Percentiles rank a stretch among this genome's conserved stretches.
Evolutionary conservation across 306 rosid genomes (phyloP).

Genomic region (Aeschynomene evenia): DNA sequence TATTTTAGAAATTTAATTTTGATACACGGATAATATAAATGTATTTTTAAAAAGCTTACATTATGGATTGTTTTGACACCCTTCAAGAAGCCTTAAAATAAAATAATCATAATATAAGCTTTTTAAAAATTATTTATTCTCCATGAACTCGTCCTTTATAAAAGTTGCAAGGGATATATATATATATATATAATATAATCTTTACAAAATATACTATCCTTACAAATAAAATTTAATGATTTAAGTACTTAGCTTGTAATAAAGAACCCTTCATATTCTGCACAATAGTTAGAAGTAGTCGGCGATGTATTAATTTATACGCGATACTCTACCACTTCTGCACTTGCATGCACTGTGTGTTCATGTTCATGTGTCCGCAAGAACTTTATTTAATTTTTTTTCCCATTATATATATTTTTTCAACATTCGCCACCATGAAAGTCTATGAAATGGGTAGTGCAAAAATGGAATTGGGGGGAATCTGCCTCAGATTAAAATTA

Average conservation of each 20-base stretch:
- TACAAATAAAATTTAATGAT: neutral
- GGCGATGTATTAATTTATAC: neutral
- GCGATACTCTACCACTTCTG: neutral
- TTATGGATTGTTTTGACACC: no score
- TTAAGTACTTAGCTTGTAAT: no score
- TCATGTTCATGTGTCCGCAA: neutral
- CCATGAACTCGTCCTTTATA: neutral
- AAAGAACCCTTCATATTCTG: neutral
- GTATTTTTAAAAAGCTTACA: no score
- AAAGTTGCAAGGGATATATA: neutral
- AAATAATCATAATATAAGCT: no score
- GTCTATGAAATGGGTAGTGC: neutral
- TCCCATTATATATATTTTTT: neutral
- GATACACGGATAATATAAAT: no score
- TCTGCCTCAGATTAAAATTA: no score
- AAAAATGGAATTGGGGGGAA: constrained; percentile 3
- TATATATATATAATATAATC: neutral
- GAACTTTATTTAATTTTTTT: no score
- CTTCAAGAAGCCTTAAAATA: no score
- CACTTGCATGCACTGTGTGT: neutral
- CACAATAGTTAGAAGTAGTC: neutral
- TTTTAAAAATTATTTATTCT: neutral
- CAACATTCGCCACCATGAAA: neutral
- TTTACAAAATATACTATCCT: neutral
- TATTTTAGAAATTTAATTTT: no score